These are phyloP conservation scores for Calonectria henricotiae DNA, from an alignment of 2,329 filamentous ascomycete species.

Conservation along the genomic window DNA sequence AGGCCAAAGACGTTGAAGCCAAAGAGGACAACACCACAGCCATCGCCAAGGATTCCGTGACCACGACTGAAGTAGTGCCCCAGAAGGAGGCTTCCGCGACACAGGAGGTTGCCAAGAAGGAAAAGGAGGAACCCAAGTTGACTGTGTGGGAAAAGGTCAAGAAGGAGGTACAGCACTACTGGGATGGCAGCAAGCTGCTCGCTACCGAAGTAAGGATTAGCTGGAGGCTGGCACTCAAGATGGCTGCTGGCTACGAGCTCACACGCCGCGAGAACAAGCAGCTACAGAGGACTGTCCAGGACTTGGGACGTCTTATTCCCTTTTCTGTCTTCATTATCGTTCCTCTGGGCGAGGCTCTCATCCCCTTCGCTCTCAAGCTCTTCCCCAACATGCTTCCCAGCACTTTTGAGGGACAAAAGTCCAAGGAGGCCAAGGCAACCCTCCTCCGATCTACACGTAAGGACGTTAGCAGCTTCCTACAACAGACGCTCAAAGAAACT, in stretches of 20 bases:
- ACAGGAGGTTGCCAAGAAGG: slow-evolving; percentile 68
- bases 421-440: slow-evolving; percentile 90
- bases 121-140: slow-evolving; percentile 87
- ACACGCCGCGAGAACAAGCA: slow-evolving; percentile 94
- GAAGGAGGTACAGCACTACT: slow-evolving; percentile 94
- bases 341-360: slow-evolving; percentile 92
- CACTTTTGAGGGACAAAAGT: slow-evolving; percentile 94
- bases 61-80: slow-evolving; percentile 53
- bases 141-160: slow-evolving; percentile 94
- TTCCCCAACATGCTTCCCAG: slow-evolving; percentile 98
- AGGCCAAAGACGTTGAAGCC: slow-evolving; percentile 42
- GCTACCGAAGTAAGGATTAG: slow-evolving; percentile 95
- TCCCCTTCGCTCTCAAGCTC: slow-evolving; percentile 91
- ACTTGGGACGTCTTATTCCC: slow-evolving; percentile 91
- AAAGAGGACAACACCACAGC: slow-evolving; percentile 36
- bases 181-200: slow-evolving; percentile 97
- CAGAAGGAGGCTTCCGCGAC: slow-evolving; percentile 59
- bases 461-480: slow-evolving; percentile 92
- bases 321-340: slow-evolving; percentile 98
- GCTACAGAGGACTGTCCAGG: slow-evolving; percentile 92
- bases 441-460: slow-evolving; percentile 89
- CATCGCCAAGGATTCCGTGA: slow-evolving; percentile 49
- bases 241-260: slow-evolving; percentile 97
- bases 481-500: slow-evolving; percentile 92
- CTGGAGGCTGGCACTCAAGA: slow-evolving; percentile 91